phyloP scores from a whole-genome alignment of 495 filamentous ascomycete species.

The Collariella sp. region DNA sequence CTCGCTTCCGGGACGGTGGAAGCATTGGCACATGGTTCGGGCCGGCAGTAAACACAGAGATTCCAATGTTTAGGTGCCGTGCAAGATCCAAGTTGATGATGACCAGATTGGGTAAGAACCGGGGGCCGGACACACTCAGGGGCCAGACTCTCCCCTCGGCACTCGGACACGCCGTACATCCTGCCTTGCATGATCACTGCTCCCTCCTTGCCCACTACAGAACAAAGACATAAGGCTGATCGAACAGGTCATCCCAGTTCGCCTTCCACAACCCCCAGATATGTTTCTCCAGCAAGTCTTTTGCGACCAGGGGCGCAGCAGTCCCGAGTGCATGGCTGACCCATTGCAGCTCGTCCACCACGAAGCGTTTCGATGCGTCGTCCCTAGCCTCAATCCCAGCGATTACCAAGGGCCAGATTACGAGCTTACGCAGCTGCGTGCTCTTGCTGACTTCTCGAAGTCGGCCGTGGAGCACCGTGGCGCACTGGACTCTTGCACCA shows the following conservation, averaged over 20 bases:
- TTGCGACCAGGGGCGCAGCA: neutral
- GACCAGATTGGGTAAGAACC: no score
- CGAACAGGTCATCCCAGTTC: constrained; percentile 1
- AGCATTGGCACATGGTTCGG: no score
- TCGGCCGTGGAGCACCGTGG: neutral
- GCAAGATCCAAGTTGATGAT: no score
- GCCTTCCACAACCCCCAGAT: neutral
- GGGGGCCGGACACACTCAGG: no score
- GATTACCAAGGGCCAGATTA: constrained; percentile 2
- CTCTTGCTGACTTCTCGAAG: neutral
- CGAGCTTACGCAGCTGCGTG: neutral
- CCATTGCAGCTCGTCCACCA: neutral
- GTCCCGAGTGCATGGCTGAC: constrained; percentile 1
- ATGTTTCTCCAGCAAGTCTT: neutral
- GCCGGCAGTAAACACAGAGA: no score
- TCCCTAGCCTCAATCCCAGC: neutral
- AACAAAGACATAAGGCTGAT: constrained; percentile 3
- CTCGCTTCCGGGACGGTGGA: no score
- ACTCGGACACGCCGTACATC: no score
- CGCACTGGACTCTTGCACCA: neutral
- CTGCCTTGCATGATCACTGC: no score
- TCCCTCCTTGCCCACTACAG: no score
- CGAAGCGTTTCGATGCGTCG: neutral
- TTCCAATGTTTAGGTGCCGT: no score
- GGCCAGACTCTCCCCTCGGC: no score